These are phyloP conservation scores for Trichoderma simmonsii DNA, from an alignment of 2,329 filamentous ascomycete genomes.

Conservation along the genomic window DNA sequence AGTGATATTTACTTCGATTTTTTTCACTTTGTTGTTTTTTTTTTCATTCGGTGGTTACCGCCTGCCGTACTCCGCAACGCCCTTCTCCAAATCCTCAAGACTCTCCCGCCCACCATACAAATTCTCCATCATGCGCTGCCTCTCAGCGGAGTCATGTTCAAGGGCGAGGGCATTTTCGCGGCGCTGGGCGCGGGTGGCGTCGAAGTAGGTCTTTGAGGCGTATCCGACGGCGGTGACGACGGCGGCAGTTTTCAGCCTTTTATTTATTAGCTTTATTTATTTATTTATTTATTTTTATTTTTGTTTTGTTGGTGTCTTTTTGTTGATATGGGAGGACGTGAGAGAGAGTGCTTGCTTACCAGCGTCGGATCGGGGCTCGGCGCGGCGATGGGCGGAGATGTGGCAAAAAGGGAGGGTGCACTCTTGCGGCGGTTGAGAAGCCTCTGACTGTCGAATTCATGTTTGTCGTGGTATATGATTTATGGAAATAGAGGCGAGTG, in stretches of 20 bases:
- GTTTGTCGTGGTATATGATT: background rate
- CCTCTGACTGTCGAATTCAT: background rate
- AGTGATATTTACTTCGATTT: too few species aligned
- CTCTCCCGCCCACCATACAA: slow-evolving; percentile 50
- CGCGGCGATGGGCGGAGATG: slow-evolving; percentile 31
- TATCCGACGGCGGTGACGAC: slow-evolving; percentile 35
- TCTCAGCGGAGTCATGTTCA: slow-evolving; percentile 36
- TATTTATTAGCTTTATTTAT: background rate
- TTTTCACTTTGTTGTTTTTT: background rate
- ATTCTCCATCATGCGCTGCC: slow-evolving; percentile 42
- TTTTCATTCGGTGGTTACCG: slow-evolving; percentile 21
- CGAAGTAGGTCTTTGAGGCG: slow-evolving; percentile 34
- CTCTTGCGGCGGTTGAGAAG: slow-evolving; percentile 36
- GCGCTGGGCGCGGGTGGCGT: slow-evolving; percentile 29
- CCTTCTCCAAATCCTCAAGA: slow-evolving; percentile 47
- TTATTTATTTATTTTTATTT: background rate
- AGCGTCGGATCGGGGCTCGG: slow-evolving; percentile 33
- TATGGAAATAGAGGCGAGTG: too few species aligned
- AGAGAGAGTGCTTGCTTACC: slow-evolving; percentile 13
- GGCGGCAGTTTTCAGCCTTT: slow-evolving; percentile 33
- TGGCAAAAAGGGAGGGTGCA: slow-evolving; percentile 34
- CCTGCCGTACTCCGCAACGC: slow-evolving; percentile 46
- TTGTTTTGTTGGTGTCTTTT: background rate
- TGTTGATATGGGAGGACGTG: background rate
- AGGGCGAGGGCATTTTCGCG: slow-evolving; percentile 30